Evolutionary conservation across 2,329 filamentous ascomycete species (phyloP), one percentile per base, ranked within the genome.

Genomic region (Tolypocladium amazonense): DNA sequence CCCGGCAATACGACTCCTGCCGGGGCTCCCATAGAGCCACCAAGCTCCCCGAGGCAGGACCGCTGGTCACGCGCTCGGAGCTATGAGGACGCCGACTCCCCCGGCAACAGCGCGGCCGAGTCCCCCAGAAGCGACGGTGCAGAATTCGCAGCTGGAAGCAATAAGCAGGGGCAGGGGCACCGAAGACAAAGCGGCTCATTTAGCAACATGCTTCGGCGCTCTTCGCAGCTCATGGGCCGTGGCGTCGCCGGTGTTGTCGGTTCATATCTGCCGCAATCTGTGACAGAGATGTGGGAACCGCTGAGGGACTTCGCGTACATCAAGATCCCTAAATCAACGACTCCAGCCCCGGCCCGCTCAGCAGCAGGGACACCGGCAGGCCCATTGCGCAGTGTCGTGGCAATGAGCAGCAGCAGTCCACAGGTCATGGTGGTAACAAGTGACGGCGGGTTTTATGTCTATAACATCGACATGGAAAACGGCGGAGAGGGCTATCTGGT

Each of bases 391-490:
- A 96, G 91, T 65, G 93, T 99, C n/a, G 94, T 99, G 52, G 93
- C 94, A 11, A 95, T 99, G 88, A 96, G 90, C 71, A 94, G 88
- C 69, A 96, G 87, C 70, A 92, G 89, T 33, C 94, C 94, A 0
- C 92, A 97, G 68, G 90, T 99, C 56, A 97, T 99, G 92, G 90
- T 97, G 0, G 92, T 97, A 18, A 99, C 94, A 0, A 97, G 89
- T 67, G 94, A 99, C 71, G 94, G 94, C 12, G 88, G 88, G 30
- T 97, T 97, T 70, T 96, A 94, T 67, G 88, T 97, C 37, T 99
- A 93, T 75, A 93, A 90, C 65, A 92, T 99, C 59, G 92, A 99
- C 71, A 84, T 99, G 78, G 92, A 96, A 67, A 89, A 90, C 62
- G 94, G 94, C 23, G 94, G 94, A 30, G 94, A 99, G 75, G 94